phyloP scores from a whole-genome alignment of 345 rosid genomes.

The Carallia brachiata region DNA sequence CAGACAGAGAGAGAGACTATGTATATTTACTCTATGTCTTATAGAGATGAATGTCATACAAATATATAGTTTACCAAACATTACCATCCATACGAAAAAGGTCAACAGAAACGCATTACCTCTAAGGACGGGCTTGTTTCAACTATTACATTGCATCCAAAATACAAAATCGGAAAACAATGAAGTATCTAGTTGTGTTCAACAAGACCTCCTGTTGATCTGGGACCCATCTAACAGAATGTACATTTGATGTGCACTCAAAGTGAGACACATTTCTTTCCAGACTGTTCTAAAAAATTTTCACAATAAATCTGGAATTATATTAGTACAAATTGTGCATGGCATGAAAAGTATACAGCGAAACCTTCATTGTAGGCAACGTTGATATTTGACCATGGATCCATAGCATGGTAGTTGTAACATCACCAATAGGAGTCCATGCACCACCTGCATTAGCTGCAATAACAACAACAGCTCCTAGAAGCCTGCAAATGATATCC shows the following conservation, averaged over 20 bases:
- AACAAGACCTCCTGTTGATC: too few species aligned
- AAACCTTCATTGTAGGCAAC: slow-evolving; percentile 82
- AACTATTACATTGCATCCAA: too few species aligned
- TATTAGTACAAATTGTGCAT: background rate
- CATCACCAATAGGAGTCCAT: slow-evolving; percentile 99
- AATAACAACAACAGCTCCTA: slow-evolving; percentile 91
- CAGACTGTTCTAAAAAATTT: background rate
- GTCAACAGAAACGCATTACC: too few species aligned
- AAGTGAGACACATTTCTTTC: background rate
- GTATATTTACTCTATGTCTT: too few species aligned
- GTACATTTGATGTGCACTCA: background rate
- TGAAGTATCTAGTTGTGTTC: too few species aligned
- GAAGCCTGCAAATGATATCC: slow-evolving; percentile 52
- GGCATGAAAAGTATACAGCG: slow-evolving; percentile 10
- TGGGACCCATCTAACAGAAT: too few species aligned
- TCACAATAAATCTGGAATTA: background rate
- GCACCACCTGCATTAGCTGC: slow-evolving; percentile 99
- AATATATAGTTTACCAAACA: too few species aligned
- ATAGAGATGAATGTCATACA: too few species aligned
- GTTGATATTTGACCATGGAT: slow-evolving; percentile 95
- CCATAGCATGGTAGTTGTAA: slow-evolving; percentile 98
- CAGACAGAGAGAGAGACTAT: too few species aligned
- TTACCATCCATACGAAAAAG: too few species aligned
- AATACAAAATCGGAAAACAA: too few species aligned
- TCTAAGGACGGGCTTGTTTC: too few species aligned